Evolutionary conservation across 305 asterid genomes (phyloP).

Genomic region (Fraxinus angustifolia): DNA sequence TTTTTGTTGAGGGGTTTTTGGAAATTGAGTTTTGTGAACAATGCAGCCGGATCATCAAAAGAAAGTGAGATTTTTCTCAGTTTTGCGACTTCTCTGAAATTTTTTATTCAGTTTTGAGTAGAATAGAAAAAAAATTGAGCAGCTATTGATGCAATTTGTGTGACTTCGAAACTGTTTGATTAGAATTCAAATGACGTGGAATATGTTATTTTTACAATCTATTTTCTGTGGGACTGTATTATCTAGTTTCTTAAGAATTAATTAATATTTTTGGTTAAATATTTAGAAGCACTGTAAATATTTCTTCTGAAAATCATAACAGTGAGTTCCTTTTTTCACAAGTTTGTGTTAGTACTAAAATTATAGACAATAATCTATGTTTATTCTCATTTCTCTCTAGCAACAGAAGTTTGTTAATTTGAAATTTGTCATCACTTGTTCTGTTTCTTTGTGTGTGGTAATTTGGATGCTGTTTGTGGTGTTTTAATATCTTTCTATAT

Average conservation of each 20-base stretch:
- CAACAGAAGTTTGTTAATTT: too few relatives aligned
- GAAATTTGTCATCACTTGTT: too few relatives aligned
- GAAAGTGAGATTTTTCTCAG: conserved; percentile 47
- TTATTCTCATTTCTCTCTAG: too few relatives aligned
- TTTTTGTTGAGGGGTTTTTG: conserved; percentile 25
- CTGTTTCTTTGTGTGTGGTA: too few relatives aligned
- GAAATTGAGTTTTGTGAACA: conserved; percentile 19
- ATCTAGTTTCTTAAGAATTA: background rate
- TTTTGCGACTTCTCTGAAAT: background rate
- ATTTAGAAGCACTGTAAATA: background rate
- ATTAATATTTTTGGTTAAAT: background rate
- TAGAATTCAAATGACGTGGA: background rate
- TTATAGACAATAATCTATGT: too few relatives aligned
- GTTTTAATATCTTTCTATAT: too few relatives aligned
- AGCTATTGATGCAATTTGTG: background rate
- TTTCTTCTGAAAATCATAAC: background rate
- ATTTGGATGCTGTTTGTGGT: too few relatives aligned
- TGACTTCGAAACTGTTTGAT: background rate
- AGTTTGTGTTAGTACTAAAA: too few relatives aligned
- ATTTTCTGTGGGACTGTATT: background rate
- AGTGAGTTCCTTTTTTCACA: background rate
- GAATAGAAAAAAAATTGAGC: background rate
- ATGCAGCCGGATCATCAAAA: conserved; percentile 77
- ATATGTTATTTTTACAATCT: background rate
- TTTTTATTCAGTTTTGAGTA: conserved; percentile 3